Conservation (phyloP, 345 rosid genomes). For the Mallotus nudiflorus region DNA sequence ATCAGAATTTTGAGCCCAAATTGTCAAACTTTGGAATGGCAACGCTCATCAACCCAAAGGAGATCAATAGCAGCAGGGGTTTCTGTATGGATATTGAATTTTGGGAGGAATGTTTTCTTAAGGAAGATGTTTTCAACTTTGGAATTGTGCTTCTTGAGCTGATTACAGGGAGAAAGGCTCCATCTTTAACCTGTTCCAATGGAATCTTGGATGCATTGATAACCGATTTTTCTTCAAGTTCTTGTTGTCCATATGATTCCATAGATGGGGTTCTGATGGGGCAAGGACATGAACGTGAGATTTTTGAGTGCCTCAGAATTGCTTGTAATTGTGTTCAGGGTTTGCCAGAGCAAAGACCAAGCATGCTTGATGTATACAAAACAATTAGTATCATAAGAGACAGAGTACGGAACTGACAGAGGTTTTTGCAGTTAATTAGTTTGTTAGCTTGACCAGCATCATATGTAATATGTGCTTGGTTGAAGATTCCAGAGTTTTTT, state of each 20-base stretch:
- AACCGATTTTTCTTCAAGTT: neutral
- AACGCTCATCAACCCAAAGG: neutral
- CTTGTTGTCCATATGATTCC: neutral
- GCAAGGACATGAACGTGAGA: neutral
- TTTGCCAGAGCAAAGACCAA: neutral
- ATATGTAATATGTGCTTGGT: too few species aligned
- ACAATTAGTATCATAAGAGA: neutral
- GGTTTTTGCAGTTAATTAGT: too few species aligned
- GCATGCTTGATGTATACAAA: slow-evolving; percentile 20
- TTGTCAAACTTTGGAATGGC: slow-evolving; percentile 23
- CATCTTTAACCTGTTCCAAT: neutral
- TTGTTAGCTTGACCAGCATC: too few species aligned
- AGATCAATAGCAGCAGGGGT: neutral
- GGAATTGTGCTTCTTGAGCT: slow-evolving; percentile 31
- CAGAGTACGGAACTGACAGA: neutral
- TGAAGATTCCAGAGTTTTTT: too few species aligned
- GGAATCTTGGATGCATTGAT: neutral
- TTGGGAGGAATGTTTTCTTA: slow-evolving; percentile 17
- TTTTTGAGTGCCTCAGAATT: neutral
- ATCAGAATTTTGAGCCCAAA: slow-evolving; percentile 22
- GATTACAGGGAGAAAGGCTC: slow-evolving; percentile 4
- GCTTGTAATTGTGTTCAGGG: neutral
- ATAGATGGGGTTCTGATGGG: neutral
- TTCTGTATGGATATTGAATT: slow-evolving; percentile 7
- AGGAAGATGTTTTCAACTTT: slow-evolving; percentile 27